These are phyloP conservation scores for Ormosia emarginata DNA, from an alignment of 306 rosid species.

Conservation along the genomic window DNA sequence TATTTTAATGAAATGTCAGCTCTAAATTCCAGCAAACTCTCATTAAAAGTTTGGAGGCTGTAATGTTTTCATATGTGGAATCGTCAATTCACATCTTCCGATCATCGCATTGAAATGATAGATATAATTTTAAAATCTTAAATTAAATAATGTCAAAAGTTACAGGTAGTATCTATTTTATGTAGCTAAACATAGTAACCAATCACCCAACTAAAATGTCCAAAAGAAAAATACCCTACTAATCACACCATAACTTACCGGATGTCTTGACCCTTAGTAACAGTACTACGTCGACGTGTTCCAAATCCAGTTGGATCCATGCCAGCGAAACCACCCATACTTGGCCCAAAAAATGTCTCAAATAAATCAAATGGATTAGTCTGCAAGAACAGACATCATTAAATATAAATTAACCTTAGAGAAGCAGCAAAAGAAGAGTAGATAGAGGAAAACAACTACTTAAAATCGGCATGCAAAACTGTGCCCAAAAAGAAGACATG, in stretches of 20 bases:
- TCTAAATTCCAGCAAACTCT: constrained; percentile 17
- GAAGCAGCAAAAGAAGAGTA: background rate
- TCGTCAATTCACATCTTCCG: background rate
- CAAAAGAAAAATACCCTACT: background rate
- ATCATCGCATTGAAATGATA: background rate
- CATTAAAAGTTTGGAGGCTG: background rate
- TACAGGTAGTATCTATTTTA: background rate
- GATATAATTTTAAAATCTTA: background rate
- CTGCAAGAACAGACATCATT: constrained; percentile 36
- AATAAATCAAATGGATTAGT: constrained; percentile 78
- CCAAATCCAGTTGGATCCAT: constrained; percentile 60
- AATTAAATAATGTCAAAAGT: background rate
- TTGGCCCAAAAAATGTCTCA: constrained; percentile 69
- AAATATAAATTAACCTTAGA: background rate
- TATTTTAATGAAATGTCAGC: constrained; percentile 38
- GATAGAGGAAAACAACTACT: background rate
- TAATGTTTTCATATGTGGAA: background rate
- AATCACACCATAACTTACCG: constrained; percentile 43
- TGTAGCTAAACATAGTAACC: background rate
- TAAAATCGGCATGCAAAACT: constrained; percentile 3
- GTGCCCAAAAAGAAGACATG: background rate
- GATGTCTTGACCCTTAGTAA: constrained; percentile 68
- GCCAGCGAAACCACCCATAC: constrained; percentile 61
- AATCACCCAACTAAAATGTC: background rate
- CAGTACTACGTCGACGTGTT: constrained; percentile 69